phyloP scores from a whole-genome alignment of 352 stramenopile genomes.

The Globisporangium spiculum region DNA sequence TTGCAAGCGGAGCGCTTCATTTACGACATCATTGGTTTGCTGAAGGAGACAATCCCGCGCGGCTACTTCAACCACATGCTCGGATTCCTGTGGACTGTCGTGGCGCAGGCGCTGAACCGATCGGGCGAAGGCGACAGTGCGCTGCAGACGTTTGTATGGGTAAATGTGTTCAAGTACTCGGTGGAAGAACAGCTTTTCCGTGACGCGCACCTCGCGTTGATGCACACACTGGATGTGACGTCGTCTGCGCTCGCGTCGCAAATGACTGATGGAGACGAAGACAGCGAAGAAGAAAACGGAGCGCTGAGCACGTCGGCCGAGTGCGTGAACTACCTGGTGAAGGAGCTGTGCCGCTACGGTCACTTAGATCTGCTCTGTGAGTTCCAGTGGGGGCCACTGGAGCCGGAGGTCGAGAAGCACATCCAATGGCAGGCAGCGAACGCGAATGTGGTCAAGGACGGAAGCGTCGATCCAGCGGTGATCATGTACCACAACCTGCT shows the following conservation, averaged over 20 bases:
- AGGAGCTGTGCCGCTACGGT: constrained; percentile 64
- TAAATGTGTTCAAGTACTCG: constrained; percentile 83
- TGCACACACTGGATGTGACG: constrained; percentile 54
- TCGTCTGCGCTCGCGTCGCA: constrained; percentile 17
- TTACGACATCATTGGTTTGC: constrained; percentile 52
- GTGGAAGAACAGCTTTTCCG: constrained; percentile 60
- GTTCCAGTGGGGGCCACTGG: constrained; percentile 61
- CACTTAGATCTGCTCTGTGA: constrained; percentile 71
- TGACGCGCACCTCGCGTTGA: constrained; percentile 70
- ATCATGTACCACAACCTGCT: constrained; percentile 66
- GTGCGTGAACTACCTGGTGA: constrained; percentile 71
- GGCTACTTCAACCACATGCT: constrained; percentile 57
- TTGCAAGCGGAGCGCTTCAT: constrained; percentile 51
- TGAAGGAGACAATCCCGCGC: constrained; percentile 67
- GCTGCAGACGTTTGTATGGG: constrained; percentile 75
- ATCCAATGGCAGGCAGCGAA: constrained; percentile 75
- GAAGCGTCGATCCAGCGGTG: constrained; percentile 37
- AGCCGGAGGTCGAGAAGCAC: constrained; percentile 63
- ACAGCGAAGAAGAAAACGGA: constrained; percentile 7
- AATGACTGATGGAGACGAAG: constrained; percentile 12
- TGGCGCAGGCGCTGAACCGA: constrained; percentile 47
- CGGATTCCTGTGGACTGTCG: constrained; percentile 63
- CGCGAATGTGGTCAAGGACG: constrained; percentile 42
- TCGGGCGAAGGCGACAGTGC: constrained; percentile 29
- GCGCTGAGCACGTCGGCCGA: constrained; percentile 46